A percentile compares a stretch with the other conserved stretches of the same genome.
These are phyloP conservation scores for Spathaspora passalidarum DNA, from an alignment of 805 yeast genomes.

Conservation along the genomic window DNA sequence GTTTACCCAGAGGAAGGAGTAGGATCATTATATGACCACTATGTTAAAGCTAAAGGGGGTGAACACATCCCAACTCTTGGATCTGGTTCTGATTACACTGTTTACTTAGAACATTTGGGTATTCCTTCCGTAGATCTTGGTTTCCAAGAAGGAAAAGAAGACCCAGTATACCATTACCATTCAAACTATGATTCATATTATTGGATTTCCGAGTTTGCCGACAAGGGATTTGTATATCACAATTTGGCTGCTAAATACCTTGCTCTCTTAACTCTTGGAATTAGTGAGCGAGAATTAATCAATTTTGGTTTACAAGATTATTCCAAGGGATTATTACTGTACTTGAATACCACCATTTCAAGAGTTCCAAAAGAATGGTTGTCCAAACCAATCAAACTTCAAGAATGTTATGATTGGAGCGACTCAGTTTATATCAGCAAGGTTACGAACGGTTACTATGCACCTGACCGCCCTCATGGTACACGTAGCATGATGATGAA, in stretches of 20 bases:
- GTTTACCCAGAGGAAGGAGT: conserved; percentile 38
- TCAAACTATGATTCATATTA: conserved; percentile 57
- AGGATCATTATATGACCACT: conserved; percentile 48
- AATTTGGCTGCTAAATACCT: conserved; percentile 56
- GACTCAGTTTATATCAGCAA: conserved; percentile 14
- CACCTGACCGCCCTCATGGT: background rate
- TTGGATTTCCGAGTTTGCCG: conserved; percentile 54
- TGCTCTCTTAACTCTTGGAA: conserved; percentile 51
- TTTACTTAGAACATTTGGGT: conserved; percentile 65
- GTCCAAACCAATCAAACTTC: conserved; percentile 13
- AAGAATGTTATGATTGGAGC: conserved; percentile 11
- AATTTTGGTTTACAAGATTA: conserved; percentile 47
- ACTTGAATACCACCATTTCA: conserved; percentile 29
- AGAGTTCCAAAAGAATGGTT: conserved; percentile 36
- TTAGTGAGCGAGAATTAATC: conserved; percentile 58
- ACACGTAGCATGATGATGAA: conserved; percentile 3
- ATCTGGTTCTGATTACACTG: conserved; percentile 53
- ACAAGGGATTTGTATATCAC: conserved; percentile 52
- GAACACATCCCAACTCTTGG: conserved; percentile 42
- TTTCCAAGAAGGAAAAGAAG: conserved; percentile 28
- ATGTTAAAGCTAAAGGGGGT: conserved; percentile 25
- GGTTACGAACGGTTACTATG: conserved; percentile 19
- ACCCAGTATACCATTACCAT: conserved; percentile 55
- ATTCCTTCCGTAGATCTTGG: conserved; percentile 59
- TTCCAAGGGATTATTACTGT: conserved; percentile 36